Evolutionary conservation across 1,284 basidiomycete genomes (phyloP).

Genomic region (Tilletia caries): DNA sequence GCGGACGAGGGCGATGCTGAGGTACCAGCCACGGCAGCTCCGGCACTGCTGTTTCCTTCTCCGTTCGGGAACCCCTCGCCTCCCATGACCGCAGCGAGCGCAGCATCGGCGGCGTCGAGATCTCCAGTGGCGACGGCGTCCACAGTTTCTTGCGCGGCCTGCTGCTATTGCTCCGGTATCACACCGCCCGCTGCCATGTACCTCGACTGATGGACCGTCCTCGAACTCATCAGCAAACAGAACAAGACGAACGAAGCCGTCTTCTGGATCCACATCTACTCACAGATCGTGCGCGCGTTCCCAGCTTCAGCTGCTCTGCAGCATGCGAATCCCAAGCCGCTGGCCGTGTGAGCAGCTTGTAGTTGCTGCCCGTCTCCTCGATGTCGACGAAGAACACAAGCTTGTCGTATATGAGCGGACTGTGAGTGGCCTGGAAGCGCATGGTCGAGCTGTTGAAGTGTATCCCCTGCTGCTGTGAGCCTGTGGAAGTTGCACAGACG

Average conservation of each 20-base stretch:
- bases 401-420: slow-evolving; percentile 87
- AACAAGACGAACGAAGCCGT: too few species aligned
- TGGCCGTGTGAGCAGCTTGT: background rate
- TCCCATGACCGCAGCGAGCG: slow-evolving; percentile 27
- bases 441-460: slow-evolving; percentile 93
- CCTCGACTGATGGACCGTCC: too few species aligned
- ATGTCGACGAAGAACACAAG: slow-evolving; percentile 87
- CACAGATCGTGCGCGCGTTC: background rate
- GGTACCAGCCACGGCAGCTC: slow-evolving; percentile 20
- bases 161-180: slow-evolving; percentile 21
- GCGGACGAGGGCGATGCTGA: slow-evolving; percentile 16
- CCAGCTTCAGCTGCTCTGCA: background rate
- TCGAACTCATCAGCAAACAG: too few species aligned
- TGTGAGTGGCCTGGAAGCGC: slow-evolving; percentile 82
- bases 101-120: slow-evolving; percentile 27
- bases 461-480: slow-evolving; percentile 63
- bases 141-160: slow-evolving; percentile 56
- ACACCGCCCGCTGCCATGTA: too few species aligned
- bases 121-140: slow-evolving; percentile 53
- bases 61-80: slow-evolving; percentile 6
- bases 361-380: slow-evolving; percentile 63
- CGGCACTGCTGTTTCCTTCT: slow-evolving; percentile 7
- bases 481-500: slow-evolving; percentile 72
- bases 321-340: slow-evolving; percentile 1
- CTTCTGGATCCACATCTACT: background rate